phyloP scores from a whole-genome alignment of 306 rosid species.

The Hippophae gyantsensis region DNA sequence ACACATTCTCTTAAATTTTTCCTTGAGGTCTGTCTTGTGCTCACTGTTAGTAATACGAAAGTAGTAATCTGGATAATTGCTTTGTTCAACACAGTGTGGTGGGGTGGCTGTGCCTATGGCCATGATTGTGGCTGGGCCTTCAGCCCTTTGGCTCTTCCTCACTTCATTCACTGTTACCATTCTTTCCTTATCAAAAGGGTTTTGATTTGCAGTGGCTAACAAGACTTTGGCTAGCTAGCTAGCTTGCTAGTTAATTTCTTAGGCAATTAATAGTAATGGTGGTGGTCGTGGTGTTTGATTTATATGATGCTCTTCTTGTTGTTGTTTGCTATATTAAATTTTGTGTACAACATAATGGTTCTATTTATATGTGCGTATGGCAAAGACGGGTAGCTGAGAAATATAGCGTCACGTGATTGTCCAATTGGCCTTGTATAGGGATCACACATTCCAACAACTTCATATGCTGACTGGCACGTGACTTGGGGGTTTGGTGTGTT shows the following conservation, averaged over 20 bases:
- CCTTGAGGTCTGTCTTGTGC: conserved; percentile 37
- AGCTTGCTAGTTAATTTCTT: not conserved
- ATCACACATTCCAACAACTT: conserved; percentile 8
- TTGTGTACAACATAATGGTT: not conserved
- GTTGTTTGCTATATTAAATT: not conserved
- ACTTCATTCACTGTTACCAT: conserved; percentile 54
- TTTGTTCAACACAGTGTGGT: conserved; percentile 40
- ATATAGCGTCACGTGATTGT: conserved; percentile 30
- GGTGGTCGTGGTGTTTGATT: not conserved
- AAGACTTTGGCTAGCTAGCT: no score
- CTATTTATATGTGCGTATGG: not conserved
- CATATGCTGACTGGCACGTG: conserved; percentile 12
- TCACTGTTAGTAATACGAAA: conserved; percentile 55
- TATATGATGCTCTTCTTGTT: not conserved
- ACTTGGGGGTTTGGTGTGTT: conserved; percentile 15
- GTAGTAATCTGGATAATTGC: conserved; percentile 45
- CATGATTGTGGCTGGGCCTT: conserved; percentile 51
- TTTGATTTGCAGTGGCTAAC: no score
- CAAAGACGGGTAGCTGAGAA: not conserved
- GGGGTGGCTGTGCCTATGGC: conserved; percentile 58
- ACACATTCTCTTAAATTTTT: conserved; percentile 54
- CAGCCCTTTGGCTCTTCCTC: conserved; percentile 46
- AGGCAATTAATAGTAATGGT: no score
- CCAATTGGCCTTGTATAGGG: not conserved
- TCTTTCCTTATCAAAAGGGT: conserved; percentile 9